Percentiles rank a stretch among this genome's conserved stretches.
phyloP scores from a whole-genome alignment of 2,329 filamentous ascomycete genomes.

The Diaporthe eres region DNA sequence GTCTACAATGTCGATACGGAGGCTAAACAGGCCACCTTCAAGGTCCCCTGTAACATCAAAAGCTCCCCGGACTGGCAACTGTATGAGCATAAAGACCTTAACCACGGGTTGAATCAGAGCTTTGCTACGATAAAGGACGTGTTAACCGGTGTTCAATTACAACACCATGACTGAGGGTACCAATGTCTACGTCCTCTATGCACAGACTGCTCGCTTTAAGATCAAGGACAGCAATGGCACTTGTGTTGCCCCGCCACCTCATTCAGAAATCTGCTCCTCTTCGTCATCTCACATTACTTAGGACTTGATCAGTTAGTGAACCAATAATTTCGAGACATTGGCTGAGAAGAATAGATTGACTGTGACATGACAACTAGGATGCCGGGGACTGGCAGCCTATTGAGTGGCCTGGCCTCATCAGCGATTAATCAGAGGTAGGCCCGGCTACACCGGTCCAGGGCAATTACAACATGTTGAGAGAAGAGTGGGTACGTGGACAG shows the following conservation, averaged over 20 bases:
- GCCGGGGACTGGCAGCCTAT: background rate
- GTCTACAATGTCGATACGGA: slow-evolving; percentile 33
- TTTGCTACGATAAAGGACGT: background rate
- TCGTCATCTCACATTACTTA: background rate
- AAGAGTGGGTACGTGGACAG: background rate
- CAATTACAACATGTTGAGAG: background rate
- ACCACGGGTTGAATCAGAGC: no score
- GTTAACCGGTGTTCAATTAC: background rate
- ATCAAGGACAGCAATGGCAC: background rate
- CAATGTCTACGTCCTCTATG: slow-evolving; percentile 41
- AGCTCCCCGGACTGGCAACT: slow-evolving; percentile 34
- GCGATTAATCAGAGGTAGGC: fast-evolving
- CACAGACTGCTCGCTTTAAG: slow-evolving; percentile 36
- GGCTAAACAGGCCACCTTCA: background rate
- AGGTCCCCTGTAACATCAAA: slow-evolving; percentile 35
- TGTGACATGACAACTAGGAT: background rate
- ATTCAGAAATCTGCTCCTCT: background rate
- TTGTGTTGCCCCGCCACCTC: background rate
- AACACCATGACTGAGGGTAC: slow-evolving; percentile 38
- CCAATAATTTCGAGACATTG: no score
- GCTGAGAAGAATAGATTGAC: background rate
- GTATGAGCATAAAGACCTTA: background rate
- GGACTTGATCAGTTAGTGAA: background rate
- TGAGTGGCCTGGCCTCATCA: no score
- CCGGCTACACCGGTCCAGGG: background rate